Evolutionary conservation across 2,329 filamentous ascomycete species (phyloP), one percentile per base, ranked within the genome.

Genomic region (Aspergillus ibericus): DNA sequence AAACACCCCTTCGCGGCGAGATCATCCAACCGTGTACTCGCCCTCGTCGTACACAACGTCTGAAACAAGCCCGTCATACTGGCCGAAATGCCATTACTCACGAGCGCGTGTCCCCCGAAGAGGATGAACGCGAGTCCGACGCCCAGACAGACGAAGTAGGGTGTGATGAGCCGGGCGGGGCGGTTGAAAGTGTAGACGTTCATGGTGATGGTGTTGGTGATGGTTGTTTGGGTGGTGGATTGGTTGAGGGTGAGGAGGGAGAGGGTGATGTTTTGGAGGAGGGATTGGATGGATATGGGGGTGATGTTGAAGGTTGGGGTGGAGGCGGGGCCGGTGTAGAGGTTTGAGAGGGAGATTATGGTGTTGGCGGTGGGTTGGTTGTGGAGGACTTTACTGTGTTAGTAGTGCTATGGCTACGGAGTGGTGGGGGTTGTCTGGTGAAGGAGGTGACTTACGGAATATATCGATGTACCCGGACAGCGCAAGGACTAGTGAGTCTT

Each of bases 231-330:
- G 1, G 49, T 54, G 20, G 25, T 52, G 8, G 47, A 40, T 15
- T 56, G 59, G 25, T 52, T 51, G 42, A 58, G 34, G 3, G 55
- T 42, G 7, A 59, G n/a, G n/a, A 59, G 55, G 5, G 60, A 63
- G 47, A 63, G 54, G 35, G 59, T 59, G 15, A 63, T 51, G n/a
- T 61, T 63, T 7, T 56, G 48, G 1, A 63, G 52, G 1, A 58
- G 25, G 13, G 35, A 7, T 20, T 60, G 50, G 32, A 62, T 34
- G 12, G 36, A 53, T 5, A 20, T 35, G n/a, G 36, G 16, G n/a
- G 15, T 56, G 36, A 63, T 34, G 22, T 54, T 52, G 38, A 63
- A 61, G 44, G n/a, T 18, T 1, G 50, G 50, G 5, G 36, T 18
- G 35, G 16, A 27, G 4, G 22, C 25, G 5, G 36, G 9, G n/a